phyloP scores from a whole-genome alignment of 164 flowering plant genomes.

The Liquidambar formosana region DNA sequence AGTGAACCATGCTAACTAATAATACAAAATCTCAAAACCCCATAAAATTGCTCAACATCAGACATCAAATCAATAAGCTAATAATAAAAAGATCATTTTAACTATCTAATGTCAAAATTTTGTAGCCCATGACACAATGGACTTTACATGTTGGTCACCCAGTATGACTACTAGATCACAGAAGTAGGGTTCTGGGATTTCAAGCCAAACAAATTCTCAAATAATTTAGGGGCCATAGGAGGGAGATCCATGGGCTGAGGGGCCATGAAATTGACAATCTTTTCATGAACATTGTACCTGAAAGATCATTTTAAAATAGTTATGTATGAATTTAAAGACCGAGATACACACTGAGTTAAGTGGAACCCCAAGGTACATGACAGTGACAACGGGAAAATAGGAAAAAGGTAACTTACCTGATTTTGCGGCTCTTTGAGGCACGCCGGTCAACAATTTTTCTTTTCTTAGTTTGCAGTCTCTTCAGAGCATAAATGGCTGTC shows the following conservation, averaged over 20 bases:
- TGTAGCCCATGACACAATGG: not conserved
- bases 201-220: conserved; percentile 75
- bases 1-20: too few relatives aligned
- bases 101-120: not conserved
- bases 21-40: too few relatives aligned
- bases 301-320: conserved; percentile 12
- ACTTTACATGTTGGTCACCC: too few relatives aligned
- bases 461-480: conserved; percentile 71
- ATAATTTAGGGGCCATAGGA: conserved; percentile 70
- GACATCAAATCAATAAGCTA: too few relatives aligned
- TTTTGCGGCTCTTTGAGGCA: conserved; percentile 92
- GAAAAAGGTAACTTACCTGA: conserved; percentile 45
- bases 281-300: conserved; percentile 86
- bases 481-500: conserved; percentile 65
- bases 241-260: conserved; percentile 67
- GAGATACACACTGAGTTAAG: not conserved
- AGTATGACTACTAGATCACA: conserved; percentile 4
- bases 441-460: conserved; percentile 83
- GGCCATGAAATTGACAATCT: conserved; percentile 88
- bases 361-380: not conserved
- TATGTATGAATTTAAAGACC: too few relatives aligned
- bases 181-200: conserved; percentile 31
- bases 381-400: not conserved
- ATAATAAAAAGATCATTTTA: not conserved
- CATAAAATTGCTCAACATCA: too few relatives aligned